Evolutionary conservation across 805 yeast genomes (phyloP), one percentile per base, ranked within the genome.

Genomic region (Peterozyma toletana): DNA sequence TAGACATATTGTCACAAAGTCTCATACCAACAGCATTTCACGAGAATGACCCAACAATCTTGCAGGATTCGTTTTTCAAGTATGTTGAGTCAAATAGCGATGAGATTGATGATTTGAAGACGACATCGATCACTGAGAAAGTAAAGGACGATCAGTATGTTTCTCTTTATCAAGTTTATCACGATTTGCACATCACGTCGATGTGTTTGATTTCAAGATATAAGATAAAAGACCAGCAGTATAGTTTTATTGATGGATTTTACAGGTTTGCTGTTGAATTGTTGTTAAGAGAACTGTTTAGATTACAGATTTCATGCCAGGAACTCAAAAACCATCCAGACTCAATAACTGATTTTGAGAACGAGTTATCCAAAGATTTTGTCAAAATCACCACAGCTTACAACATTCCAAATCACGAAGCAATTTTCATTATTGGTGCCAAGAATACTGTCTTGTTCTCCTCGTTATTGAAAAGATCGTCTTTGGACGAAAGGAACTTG

Each of bases 381-480:
- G 70, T 73, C 31, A 71, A 75, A 45, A 80, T 86, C 14, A 68
- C 84, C 1, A 65, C 73, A 1, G 64, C 70, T 35, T 80, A 78
- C 52, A 57, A 66, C 9, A 57, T 70, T 9, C 67, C 75, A 3
- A 73, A 80, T 42, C 77, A 78, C n/a, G 93, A 90, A 60, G 77
- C 89, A 0, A 71, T 75, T 48, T 75, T 72, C 46, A 60, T 82
- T 31, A 63, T 76, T 9, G 78, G 84, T 3, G 75, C 76, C 15
- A 75, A 75, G 36, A 88, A 82, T 35, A 71, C 77, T 29, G 95
- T 96, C 11, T 67, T 93, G 40, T 91, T 93, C 57, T 75, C 96
- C 5, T 83, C 96, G 0, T 63, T 83, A 33, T 71, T 77, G 31
- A 72, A 76, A 29, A 83, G 78, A 53, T 86, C 97, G 0, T 66